Conservation (phyloP, 306 rosid species). For the Styphnolobium japonicum region DNA sequence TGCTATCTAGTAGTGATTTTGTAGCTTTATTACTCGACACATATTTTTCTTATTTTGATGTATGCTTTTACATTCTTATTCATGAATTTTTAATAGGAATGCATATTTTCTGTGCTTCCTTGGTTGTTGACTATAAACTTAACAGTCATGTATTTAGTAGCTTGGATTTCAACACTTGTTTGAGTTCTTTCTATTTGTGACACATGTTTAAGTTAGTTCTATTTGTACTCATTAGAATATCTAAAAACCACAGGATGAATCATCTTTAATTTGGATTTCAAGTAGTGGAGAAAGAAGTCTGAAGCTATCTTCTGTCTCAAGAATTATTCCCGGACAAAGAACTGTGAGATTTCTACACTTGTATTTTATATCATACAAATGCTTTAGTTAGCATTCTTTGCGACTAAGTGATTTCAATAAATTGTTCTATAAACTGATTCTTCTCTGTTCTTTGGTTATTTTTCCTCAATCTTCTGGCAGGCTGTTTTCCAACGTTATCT, state of each 20-base stretch:
- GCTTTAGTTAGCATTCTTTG: not conserved
- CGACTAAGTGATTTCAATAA: not conserved
- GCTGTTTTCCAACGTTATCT: slow-evolving; percentile 90
- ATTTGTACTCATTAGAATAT: slow-evolving; percentile 26
- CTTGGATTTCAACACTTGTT: not conserved
- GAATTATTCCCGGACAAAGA: slow-evolving; percentile 96
- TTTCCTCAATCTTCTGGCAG: slow-evolving; percentile 39
- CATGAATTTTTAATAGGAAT: not conserved
- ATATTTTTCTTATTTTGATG: slow-evolving; percentile 2
- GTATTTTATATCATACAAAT: slow-evolving; percentile 18
- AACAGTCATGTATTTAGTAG: not conserved
- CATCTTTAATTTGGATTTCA: slow-evolving; percentile 89
- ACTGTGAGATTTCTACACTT: slow-evolving; percentile 65
- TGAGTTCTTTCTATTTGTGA: slow-evolving; percentile 2
- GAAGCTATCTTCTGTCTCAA: slow-evolving; percentile 82
- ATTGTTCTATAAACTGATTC: slow-evolving; percentile 13
- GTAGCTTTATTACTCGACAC: not conserved
- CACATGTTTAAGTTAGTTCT: slow-evolving; percentile 25
- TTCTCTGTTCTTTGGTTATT: slow-evolving; percentile 14
- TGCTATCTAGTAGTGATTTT: not conserved
- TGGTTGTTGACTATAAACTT: slow-evolving; percentile 4
- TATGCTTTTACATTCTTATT: slow-evolving; percentile 9
- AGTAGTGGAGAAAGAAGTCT: slow-evolving; percentile 79
- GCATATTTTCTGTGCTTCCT: not conserved
- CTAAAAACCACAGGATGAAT: slow-evolving; percentile 65